Evolutionary conservation across 805 yeast genomes (phyloP).

Genomic region (Lachancea dasiensis): DNA sequence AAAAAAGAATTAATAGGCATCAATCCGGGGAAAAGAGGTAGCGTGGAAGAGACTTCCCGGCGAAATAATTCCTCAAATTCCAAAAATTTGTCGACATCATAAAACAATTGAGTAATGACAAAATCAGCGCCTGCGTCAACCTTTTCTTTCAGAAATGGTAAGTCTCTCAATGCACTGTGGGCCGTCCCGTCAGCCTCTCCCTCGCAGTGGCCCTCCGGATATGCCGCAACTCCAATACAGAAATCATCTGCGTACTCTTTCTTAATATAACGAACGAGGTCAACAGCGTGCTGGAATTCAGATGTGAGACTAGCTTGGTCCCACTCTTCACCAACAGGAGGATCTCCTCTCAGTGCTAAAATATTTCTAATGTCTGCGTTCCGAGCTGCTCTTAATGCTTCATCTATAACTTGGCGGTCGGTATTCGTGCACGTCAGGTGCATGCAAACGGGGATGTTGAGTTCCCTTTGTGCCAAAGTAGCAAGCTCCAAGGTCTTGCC

Average conservation of each 20-base stretch:
- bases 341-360: conserved; percentile 92
- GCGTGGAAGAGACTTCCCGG: conserved; percentile 34
- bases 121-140: conserved; percentile 93
- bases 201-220: conserved; percentile 96
- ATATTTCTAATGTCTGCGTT: conserved; percentile 79
- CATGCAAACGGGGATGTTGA: conserved; percentile 84
- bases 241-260: conserved; percentile 69
- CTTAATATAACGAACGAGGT: conserved; percentile 76
- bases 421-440: conserved; percentile 97
- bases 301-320: conserved; percentile 35
- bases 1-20: conserved; percentile 87
- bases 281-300: conserved; percentile 74
- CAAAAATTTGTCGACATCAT: conserved; percentile 74
- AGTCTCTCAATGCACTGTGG: conserved; percentile 63
- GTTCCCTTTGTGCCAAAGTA: conserved; percentile 61
- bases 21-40: conserved; percentile 76
- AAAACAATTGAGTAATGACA: conserved; percentile 85
- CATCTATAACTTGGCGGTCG: conserved; percentile 66
- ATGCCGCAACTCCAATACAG: conserved; percentile 95
- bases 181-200: conserved; percentile 56
- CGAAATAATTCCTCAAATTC: conserved; percentile 53
- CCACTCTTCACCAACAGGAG: conserved; percentile 59
- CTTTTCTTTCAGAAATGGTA: conserved; percentile 78
- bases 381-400: conserved; percentile 68
- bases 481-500: conserved; percentile 83